phyloP scores from a whole-genome alignment of 805 yeast species.

The Wickerhamiella bombiphila region DNA sequence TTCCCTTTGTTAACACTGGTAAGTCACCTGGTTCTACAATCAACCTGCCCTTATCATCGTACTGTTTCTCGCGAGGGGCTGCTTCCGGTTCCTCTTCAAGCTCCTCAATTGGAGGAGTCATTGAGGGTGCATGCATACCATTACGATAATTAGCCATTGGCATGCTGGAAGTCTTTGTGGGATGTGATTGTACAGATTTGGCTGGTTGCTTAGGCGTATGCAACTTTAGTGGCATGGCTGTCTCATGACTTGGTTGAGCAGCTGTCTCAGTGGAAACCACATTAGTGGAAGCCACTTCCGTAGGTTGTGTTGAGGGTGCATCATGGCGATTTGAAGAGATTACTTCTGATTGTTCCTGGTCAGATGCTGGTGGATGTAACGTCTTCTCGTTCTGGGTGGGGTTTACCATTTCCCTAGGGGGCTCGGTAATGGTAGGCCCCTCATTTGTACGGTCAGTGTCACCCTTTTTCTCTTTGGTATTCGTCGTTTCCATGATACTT shows the following conservation, averaged over 20 bases:
- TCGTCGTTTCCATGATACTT: neutral
- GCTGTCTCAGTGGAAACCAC: too few relatives aligned
- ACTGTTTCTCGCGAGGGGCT: conserved; percentile 1
- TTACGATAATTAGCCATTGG: too few relatives aligned
- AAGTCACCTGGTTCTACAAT: conserved; percentile 19
- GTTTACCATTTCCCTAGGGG: neutral
- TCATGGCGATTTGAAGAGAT: too few relatives aligned
- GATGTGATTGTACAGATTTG: too few relatives aligned
- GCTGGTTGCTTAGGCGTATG: too few relatives aligned
- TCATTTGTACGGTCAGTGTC: neutral
- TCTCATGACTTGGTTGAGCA: neutral
- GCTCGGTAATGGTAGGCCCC: neutral
- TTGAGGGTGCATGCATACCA: too few relatives aligned
- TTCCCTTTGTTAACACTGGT: conserved; percentile 13
- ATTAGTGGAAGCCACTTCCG: neutral
- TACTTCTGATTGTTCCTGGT: too few relatives aligned
- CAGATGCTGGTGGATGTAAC: neutral
- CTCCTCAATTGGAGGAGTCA: too few relatives aligned
- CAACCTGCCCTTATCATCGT: conserved; percentile 12
- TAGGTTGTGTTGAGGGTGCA: neutral
- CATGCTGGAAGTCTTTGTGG: too few relatives aligned
- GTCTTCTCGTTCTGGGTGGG: neutral
- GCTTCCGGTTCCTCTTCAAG: too few relatives aligned
- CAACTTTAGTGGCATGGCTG: too few relatives aligned
- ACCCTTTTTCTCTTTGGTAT: neutral